These are phyloP conservation scores for Candida sanyaensis DNA, from an alignment of 1,139 yeast genomes.

Conservation along the genomic window DNA sequence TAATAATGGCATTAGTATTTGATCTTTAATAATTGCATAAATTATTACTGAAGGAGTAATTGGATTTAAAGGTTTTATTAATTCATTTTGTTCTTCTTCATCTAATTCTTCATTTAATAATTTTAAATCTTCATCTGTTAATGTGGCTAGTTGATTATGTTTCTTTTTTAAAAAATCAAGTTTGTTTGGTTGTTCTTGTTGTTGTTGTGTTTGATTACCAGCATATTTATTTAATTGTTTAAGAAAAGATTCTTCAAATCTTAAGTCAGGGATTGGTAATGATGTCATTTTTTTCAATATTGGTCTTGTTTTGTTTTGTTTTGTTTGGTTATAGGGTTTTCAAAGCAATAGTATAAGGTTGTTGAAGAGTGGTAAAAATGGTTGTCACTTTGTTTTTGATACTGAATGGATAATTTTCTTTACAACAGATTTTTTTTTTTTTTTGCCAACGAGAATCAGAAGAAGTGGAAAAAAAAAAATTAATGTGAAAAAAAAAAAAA, in stretches of 20 bases:
- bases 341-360: too few relatives aligned
- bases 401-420: too few relatives aligned
- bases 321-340: too few relatives aligned
- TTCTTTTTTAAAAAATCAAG: not conserved
- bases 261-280: constrained; percentile 58
- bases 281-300: constrained; percentile 6
- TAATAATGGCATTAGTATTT: constrained; percentile 65
- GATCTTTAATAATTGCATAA: constrained; percentile 63
- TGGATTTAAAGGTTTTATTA: constrained; percentile 29
- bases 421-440: too few relatives aligned
- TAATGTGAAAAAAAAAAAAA: constrained; percentile 2
- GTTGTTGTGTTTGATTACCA: constrained; percentile 9
- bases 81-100: constrained; percentile 22
- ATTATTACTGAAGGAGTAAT: constrained; percentile 51
- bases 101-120: constrained; percentile 25
- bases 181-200: constrained; percentile 3
- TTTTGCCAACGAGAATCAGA: not conserved
- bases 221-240: constrained; percentile 46
- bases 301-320: too few relatives aligned
- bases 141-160: constrained; percentile 8
- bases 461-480: not conserved
- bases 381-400: not conserved
- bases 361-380: not conserved
- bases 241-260: constrained; percentile 64
- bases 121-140: constrained; percentile 27